These are phyloP conservation scores for Boeremia lycopersici DNA, from an alignment of 2,329 filamentous ascomycete genomes.

Conservation along the genomic window DNA sequence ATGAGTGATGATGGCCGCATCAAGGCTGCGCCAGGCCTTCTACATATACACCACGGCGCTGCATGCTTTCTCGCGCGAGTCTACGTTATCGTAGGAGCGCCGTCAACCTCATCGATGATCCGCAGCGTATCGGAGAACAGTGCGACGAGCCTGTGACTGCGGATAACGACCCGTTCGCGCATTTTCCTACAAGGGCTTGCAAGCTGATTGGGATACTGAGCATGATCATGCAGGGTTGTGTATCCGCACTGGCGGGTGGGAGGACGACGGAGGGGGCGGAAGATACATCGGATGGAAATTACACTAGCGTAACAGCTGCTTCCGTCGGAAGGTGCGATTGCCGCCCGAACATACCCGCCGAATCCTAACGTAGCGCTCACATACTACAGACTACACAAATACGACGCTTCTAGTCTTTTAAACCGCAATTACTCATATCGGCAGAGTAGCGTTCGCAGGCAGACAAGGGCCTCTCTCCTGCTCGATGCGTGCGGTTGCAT, in stretches of 20 bases:
- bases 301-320: neutral
- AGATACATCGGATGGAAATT: slow-evolving; percentile 4
- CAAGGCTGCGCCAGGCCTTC: neutral
- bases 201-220: slow-evolving; percentile 1
- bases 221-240: neutral
- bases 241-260: neutral
- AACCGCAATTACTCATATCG: slow-evolving; percentile 4
- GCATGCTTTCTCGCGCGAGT: neutral
- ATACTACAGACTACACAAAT: too few species aligned
- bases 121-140: slow-evolving; percentile 11
- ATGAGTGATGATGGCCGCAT: neutral
- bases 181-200: neutral
- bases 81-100: slow-evolving; percentile 8
- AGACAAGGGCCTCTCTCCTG: slow-evolving; percentile 22
- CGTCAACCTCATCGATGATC: slow-evolving; percentile 10
- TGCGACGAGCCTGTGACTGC: neutral
- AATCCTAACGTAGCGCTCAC: neutral
- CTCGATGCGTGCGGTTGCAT: slow-evolving; percentile 30
- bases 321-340: slow-evolving; percentile 8
- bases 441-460: slow-evolving; percentile 25
- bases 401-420: too few species aligned
- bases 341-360: neutral
- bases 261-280: slow-evolving; percentile 11
- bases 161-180: neutral
- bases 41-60: slow-evolving; percentile 4